A percentile compares a stretch with the other conserved stretches of the same genome.
Evolutionary conservation across 345 rosid species (phyloP).

Genomic region (Psidium friedrichsthalianum): DNA sequence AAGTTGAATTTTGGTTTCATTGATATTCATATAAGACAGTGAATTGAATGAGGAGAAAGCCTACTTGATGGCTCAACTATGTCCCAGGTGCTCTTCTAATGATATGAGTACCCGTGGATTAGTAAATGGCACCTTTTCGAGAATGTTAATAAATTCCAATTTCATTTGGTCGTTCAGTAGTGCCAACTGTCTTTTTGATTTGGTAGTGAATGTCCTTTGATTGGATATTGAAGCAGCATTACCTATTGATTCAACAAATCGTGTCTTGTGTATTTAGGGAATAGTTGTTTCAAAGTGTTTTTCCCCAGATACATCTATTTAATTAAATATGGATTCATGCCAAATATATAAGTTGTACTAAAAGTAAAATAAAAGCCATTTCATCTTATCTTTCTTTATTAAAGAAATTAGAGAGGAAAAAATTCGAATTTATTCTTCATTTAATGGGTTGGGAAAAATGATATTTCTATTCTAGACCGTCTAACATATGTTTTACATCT

Average conservation of each 20-base stretch:
- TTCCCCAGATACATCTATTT: background rate
- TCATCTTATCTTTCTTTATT: background rate
- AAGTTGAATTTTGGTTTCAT: background rate
- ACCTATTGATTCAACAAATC: background rate
- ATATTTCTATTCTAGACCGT: background rate
- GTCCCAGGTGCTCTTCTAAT: background rate
- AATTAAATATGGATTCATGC: background rate
- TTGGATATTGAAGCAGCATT: background rate
- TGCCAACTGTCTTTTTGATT: background rate
- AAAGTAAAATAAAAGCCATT: background rate
- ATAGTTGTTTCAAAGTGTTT: background rate
- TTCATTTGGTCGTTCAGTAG: background rate
- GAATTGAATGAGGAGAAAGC: background rate
- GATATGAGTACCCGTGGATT: accelerated
- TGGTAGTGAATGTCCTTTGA: background rate
- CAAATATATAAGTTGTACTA: background rate
- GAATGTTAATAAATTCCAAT: background rate
- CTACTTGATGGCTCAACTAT: background rate
- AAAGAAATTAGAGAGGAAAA: background rate
- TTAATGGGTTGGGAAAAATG: background rate
- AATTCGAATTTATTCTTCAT: background rate
- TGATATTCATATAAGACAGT: background rate
- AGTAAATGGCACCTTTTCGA: background rate
- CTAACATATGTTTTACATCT: background rate
- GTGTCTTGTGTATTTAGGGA: background rate